Conservation (phyloP, 2,329 filamentous ascomycete genomes). For the Orbilia javanica region DNA sequence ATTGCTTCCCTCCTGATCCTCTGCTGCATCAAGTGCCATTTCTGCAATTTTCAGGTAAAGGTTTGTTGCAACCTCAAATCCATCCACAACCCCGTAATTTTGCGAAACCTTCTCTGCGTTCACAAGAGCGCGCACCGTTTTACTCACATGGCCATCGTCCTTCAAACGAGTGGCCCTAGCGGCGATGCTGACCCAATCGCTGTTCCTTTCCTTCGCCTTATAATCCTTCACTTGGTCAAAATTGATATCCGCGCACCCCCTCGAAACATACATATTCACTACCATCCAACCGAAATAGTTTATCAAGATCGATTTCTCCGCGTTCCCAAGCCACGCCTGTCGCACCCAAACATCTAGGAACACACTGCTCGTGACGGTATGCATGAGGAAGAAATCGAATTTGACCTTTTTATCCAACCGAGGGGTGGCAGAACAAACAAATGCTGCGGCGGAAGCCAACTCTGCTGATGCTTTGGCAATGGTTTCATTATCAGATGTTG, state of each 20-base stretch:
- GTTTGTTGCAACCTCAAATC: constrained; percentile 70
- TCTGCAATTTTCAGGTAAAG: constrained; percentile 74
- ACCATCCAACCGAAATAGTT: constrained; percentile 86
- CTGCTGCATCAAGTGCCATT: constrained; percentile 71
- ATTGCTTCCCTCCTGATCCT: constrained; percentile 59
- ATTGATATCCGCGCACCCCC: constrained; percentile 73
- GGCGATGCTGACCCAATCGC: constrained; percentile 67
- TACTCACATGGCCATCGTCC: constrained; percentile 86
- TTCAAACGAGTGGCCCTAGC: constrained; percentile 67
- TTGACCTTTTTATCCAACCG: constrained; percentile 75
- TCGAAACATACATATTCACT: constrained; percentile 78
- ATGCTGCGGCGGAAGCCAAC: constrained; percentile 64
- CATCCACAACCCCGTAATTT: constrained; percentile 68
- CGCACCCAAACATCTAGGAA: constrained; percentile 76
- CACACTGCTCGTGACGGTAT: constrained; percentile 81
- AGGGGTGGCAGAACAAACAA: constrained; percentile 74
- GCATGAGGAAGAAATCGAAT: constrained; percentile 87
- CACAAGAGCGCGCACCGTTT: constrained; percentile 78
- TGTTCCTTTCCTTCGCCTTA: constrained; percentile 67
- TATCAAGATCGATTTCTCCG: constrained; percentile 76
- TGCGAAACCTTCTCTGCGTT: constrained; percentile 72
- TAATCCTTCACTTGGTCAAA: constrained; percentile 74
- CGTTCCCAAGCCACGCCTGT: constrained; percentile 72
- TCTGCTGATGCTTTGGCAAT: constrained; percentile 65
- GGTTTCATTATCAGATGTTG: constrained; percentile 63